A percentile compares a stretch with the other conserved stretches of the same genome.
Conservation (phyloP, 768 basidiomycete species). For the Pluteus cervinus region DNA sequence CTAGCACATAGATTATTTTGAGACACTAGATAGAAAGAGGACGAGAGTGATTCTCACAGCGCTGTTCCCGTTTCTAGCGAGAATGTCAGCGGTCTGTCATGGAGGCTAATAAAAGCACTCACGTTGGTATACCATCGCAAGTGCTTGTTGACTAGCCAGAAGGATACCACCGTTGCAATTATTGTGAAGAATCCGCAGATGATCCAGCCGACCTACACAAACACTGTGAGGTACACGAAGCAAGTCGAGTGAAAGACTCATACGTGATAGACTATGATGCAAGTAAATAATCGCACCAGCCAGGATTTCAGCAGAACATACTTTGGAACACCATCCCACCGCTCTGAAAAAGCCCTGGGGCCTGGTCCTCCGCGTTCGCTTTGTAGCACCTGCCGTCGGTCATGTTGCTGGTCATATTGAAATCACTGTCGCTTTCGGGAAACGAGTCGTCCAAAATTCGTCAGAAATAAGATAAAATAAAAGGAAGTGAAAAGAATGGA, state of each 20-base stretch:
- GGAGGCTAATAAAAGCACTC: constrained; percentile 14
- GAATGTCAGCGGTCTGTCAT: not conserved
- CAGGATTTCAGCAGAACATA: constrained; percentile 19
- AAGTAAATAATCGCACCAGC: not conserved
- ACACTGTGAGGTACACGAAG: not conserved
- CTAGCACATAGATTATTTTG: constrained; percentile 22
- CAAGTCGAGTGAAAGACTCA: constrained; percentile 5
- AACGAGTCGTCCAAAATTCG: not conserved
- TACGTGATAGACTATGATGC: constrained; percentile 50
- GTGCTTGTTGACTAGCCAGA: constrained; percentile 74
- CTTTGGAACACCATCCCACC: constrained; percentile 59
- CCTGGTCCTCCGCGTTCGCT: constrained; percentile 32
- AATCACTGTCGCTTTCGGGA: no score
- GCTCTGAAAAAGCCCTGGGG: constrained; percentile 55
- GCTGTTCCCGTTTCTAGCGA: constrained; percentile 61
- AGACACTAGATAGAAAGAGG: not conserved
- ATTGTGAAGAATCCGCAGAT: constrained; percentile 54
- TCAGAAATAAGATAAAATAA: no score
- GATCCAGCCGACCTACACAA: constrained; percentile 60
- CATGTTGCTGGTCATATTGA: constrained; percentile 1
- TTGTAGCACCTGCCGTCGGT: constrained; percentile 26
- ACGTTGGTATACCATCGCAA: constrained; percentile 69
- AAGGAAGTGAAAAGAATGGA: no score
- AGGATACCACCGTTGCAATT: constrained; percentile 48
- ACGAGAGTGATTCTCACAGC: constrained; percentile 35